A percentile compares a stretch with the other conserved stretches of the same genome.
Evolutionary conservation across 2,329 filamentous ascomycete genomes (phyloP).

Genomic region (Trichoderma endophyticum): DNA sequence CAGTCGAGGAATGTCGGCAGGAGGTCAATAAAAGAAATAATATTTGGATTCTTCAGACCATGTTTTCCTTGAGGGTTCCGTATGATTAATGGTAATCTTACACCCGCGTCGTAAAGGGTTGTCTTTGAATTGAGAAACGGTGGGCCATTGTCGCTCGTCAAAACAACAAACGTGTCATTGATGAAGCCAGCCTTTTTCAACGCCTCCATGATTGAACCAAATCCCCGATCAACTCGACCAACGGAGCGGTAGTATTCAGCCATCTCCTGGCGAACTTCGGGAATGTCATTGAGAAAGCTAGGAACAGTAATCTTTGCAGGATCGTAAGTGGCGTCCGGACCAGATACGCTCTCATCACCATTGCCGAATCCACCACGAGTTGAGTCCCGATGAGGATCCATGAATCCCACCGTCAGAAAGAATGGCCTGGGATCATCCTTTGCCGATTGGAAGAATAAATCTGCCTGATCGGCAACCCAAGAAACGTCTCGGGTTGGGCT

Average conservation of each 20-base stretch:
- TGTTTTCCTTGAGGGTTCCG: background rate
- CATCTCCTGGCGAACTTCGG: background rate
- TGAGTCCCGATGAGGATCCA: constrained; percentile 7
- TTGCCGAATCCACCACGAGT: constrained; percentile 8
- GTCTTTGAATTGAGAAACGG: constrained; percentile 13
- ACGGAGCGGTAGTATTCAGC: constrained; percentile 4
- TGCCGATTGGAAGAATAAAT: background rate
- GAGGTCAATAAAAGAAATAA: constrained; percentile 6
- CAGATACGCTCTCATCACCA: background rate
- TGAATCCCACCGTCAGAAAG: constrained; percentile 8
- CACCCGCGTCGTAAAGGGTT: background rate
- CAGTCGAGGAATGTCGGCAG: constrained; percentile 2
- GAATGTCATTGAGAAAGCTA: background rate
- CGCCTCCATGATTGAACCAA: background rate
- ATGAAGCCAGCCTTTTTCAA: background rate
- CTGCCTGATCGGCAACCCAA: background rate
- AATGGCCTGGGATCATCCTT: background rate
- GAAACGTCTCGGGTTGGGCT: constrained; percentile 5
- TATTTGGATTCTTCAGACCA: background rate
- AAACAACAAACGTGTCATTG: background rate
- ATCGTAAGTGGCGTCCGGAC: background rate
- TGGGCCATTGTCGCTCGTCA: constrained; percentile 8
- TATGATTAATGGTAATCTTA: constrained; percentile 7
- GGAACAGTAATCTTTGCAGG: background rate
- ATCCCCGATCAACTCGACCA: background rate